Evolutionary conservation across 441 rosid genomes (phyloP).

Genomic region (Brassica balearica): DNA sequence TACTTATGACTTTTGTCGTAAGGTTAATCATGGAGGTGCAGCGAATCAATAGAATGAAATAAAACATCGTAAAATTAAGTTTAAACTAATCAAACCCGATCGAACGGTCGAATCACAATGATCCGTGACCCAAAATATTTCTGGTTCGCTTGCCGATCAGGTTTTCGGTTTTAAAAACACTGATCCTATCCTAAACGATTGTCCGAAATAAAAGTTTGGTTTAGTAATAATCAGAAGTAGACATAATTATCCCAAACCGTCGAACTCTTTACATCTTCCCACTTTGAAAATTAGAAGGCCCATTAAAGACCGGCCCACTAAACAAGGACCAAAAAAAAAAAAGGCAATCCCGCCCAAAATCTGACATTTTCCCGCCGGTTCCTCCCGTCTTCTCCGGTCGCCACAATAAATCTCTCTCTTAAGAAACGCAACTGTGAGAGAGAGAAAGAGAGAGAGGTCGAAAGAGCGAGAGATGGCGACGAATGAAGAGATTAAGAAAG

Average conservation of each 20-base stretch:
- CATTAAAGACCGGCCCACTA: conserved; percentile 5
- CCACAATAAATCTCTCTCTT: conserved; percentile 26
- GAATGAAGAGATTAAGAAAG: conserved; percentile 75
- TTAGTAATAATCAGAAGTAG: too few relatives aligned
- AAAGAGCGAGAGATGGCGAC: conserved; percentile 46
- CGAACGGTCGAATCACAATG: too few relatives aligned
- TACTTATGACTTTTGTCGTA: too few relatives aligned
- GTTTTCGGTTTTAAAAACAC: too few relatives aligned
- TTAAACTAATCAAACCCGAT: too few relatives aligned
- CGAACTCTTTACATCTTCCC: neutral
- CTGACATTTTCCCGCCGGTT: conserved; percentile 63
- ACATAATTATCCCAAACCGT: neutral
- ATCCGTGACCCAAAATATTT: too few relatives aligned
- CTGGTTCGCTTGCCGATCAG: too few relatives aligned
- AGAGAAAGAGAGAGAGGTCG: conserved; percentile 11
- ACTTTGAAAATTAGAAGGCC: conserved; percentile 6
- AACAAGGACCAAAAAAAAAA: neutral
- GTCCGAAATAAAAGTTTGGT: too few relatives aligned
- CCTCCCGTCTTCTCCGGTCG: conserved; percentile 32
- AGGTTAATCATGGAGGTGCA: too few relatives aligned
- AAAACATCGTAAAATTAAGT: too few relatives aligned
- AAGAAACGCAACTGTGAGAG: conserved; percentile 16
- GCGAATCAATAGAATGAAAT: too few relatives aligned
- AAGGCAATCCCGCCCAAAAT: conserved; percentile 32
- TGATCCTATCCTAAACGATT: too few relatives aligned